A percentile compares a stretch with the other conserved stretches of the same genome.
Conservation (phyloP, 2,329 filamentous ascomycete genomes). For the Ophiostoma triangulosporum region DNA sequence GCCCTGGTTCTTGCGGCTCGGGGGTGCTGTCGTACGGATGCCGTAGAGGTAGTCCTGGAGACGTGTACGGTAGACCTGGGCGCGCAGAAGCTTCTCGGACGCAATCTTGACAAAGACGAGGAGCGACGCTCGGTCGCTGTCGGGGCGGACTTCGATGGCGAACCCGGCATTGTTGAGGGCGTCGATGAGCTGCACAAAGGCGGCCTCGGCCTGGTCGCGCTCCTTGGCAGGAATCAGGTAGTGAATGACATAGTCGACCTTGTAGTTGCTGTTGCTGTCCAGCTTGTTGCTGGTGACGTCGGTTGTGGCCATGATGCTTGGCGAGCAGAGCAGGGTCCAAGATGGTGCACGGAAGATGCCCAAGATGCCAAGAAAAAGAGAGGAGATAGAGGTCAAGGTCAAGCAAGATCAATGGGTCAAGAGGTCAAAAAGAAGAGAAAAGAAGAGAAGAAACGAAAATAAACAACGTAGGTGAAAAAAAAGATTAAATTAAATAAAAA, state of each 20-base stretch:
- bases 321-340: neutral
- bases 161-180: slow-evolving; percentile 68
- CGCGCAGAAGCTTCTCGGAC: slow-evolving; percentile 58
- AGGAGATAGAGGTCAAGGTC: neutral
- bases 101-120: slow-evolving; percentile 74
- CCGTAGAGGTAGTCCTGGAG: slow-evolving; percentile 92
- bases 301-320: slow-evolving; percentile 13
- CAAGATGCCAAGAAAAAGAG: neutral
- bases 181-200: slow-evolving; percentile 66
- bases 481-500: too few relatives aligned
- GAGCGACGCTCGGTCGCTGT: slow-evolving; percentile 53
- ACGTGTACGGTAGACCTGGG: slow-evolving; percentile 73
- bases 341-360: neutral
- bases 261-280: slow-evolving; percentile 18
- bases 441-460: too few relatives aligned
- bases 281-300: slow-evolving; percentile 13
- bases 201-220: slow-evolving; percentile 46
- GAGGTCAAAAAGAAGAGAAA: too few relatives aligned
- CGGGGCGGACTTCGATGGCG: slow-evolving; percentile 73
- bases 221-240: slow-evolving; percentile 54
- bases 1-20: slow-evolving; percentile 30
- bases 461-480: too few relatives aligned
- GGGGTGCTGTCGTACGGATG: slow-evolving; percentile 61
- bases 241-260: slow-evolving; percentile 76
- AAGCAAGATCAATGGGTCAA: too few relatives aligned